Base-by-base conservation (phyloP, 306 rosid genomes). In the Herpetospermum pedunculosum region DNA sequence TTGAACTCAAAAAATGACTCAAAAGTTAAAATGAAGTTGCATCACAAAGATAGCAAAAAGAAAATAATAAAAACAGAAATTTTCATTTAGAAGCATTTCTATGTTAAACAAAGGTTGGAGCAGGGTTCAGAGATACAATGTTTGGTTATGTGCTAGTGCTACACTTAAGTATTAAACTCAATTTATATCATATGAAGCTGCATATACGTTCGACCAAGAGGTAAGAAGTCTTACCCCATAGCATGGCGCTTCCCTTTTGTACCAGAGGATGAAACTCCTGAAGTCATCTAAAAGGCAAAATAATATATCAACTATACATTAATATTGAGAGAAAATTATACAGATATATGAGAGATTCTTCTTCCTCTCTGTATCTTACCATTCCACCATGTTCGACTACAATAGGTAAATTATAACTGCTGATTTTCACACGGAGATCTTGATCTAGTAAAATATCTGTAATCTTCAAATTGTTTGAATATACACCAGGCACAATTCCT, bases 401-500 rank as follows among this genome's bases (percentile, higher is more conserved):
- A 37, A 85, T 85, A 41, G 91, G 90, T 57, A 88, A 84, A 82
- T 88, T 86, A 75, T 89, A 88, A 78, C 86, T 86, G 84, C 90
- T 84, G 82, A 94, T 85, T 79, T 94, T 94, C 28, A 86, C 93
- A 50, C 85, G 92, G 75, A 75, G 91, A 80, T 87, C 81, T 40
- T 80, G 88, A 81, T 91, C 96, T 76, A 91, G 77, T 37, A 91
- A 80, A 80, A 91, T 83, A 64, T 94, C 89, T 72, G 90, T 94
- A 73, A 91, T 91, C 88, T 87, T 94, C 78, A 89, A 78, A 84
- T 86, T 91, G 75, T 88, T 86, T 19, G 92, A 88, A 53, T 85
- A 89, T 15, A 94, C 75, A 37, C 99, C 99, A 19, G 99, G 97
- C 75, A 91, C 94, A 41, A 82, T 89, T 75, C 99, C 97, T 41